phyloP scores from a whole-genome alignment of 1,139 yeast genomes.

The Pichia sp. region DNA sequence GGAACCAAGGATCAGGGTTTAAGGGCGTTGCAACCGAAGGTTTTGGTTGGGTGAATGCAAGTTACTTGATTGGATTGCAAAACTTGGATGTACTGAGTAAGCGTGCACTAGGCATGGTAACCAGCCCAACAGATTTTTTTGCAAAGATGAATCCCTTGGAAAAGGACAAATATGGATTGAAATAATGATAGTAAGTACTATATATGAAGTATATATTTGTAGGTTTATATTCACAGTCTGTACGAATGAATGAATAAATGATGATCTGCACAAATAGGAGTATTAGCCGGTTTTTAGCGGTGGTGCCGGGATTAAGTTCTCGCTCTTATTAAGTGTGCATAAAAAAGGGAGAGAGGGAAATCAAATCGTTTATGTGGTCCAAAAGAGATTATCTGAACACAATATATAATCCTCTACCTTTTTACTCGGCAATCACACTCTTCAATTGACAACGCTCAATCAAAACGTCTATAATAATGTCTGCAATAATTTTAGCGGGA shows the following conservation, averaged over 20 bases:
- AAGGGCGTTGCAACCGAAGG: constrained; percentile 96
- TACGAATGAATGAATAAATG: background rate
- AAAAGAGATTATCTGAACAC: background rate
- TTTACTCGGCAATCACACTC: no score
- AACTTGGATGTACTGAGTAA: constrained; percentile 64
- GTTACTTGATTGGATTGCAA: constrained; percentile 71
- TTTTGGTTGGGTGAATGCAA: constrained; percentile 95
- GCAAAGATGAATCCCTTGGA: constrained; percentile 45
- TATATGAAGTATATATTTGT: background rate
- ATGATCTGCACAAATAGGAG: background rate
- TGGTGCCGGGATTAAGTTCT: background rate
- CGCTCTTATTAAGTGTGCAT: no score
- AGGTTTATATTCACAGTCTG: background rate
- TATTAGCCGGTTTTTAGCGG: background rate
- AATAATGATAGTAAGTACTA: background rate
- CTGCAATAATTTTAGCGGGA: constrained; percentile 22
- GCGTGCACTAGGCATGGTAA: constrained; percentile 77
- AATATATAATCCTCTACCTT: no score
- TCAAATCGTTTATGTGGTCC: no score
- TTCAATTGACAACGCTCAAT: no score
- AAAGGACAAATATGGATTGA: constrained; percentile 37
- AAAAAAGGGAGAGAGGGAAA: no score
- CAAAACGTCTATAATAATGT: background rate
- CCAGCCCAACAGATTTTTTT: constrained; percentile 73
- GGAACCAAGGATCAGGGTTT: constrained; percentile 91